Evolutionary conservation across 495 filamentous ascomycete genomes (phyloP).

Genomic region (Tuber borchii): DNA sequence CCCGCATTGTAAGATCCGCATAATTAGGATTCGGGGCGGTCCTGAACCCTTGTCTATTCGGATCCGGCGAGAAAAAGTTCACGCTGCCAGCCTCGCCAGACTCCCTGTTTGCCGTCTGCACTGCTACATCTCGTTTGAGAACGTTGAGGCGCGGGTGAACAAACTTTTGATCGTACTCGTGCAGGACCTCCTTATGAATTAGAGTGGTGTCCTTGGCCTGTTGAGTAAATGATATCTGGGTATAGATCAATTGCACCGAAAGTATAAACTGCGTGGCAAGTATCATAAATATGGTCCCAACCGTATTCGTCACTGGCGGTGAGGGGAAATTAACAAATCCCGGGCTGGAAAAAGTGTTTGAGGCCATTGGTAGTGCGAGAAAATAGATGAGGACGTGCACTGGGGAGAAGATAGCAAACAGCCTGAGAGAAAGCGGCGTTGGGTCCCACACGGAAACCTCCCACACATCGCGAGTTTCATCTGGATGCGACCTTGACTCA

Average conservation of each 20-base stretch:
- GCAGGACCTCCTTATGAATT: slow-evolving; percentile 83
- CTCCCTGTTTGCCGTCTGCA: slow-evolving; percentile 40
- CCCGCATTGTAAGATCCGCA: slow-evolving; percentile 51
- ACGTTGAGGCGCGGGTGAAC: slow-evolving; percentile 83
- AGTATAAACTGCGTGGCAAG: slow-evolving; percentile 64
- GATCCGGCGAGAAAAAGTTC: slow-evolving; percentile 66
- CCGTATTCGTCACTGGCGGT: slow-evolving; percentile 61
- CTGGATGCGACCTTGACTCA: slow-evolving; percentile 74
- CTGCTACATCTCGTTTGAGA: slow-evolving; percentile 66
- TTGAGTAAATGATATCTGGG: slow-evolving; percentile 66
- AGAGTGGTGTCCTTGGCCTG: slow-evolving; percentile 77
- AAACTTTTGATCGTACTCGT: slow-evolving; percentile 93
- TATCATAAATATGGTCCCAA: slow-evolving; percentile 74
- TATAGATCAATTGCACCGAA: slow-evolving; percentile 65
- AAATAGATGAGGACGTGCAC: slow-evolving; percentile 83
- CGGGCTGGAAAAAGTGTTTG: slow-evolving; percentile 56
- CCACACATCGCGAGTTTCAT: slow-evolving; percentile 85
- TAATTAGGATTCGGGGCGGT: slow-evolving; percentile 88
- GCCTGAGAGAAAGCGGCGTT: slow-evolving; percentile 66
- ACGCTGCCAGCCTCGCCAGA: slow-evolving; percentile 50
- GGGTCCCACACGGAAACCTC: slow-evolving; percentile 92
- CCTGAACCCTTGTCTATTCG: slow-evolving; percentile 73
- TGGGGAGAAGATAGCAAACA: slow-evolving; percentile 89
- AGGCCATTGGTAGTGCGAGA: slow-evolving; percentile 71
- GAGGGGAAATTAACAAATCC: slow-evolving; percentile 63